Conservation (phyloP, 2,329 filamentous ascomycete species). For the Aspergillus brunneoviolaceus region DNA sequence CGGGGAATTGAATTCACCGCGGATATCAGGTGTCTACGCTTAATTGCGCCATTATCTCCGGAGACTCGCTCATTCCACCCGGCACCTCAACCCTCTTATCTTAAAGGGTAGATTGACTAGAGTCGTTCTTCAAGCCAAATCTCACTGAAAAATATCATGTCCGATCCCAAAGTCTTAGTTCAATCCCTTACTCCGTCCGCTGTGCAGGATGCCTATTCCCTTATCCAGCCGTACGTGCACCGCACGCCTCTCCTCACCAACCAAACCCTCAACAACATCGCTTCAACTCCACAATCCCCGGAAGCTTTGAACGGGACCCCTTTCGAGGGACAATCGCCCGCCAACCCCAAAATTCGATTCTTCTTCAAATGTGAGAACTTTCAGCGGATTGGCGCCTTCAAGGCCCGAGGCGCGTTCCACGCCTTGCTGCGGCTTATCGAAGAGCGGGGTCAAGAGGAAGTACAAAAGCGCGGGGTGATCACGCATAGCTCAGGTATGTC, state of each 20-base stretch:
- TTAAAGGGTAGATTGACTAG: neutral
- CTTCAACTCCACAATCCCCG: conserved; percentile 65
- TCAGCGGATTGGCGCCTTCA: conserved; percentile 89
- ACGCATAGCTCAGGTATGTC: conserved; percentile 81
- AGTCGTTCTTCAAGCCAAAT: neutral
- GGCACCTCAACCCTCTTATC: neutral
- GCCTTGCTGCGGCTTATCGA: conserved; percentile 69
- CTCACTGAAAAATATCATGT: conserved; percentile 37
- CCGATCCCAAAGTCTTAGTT: conserved; percentile 33
- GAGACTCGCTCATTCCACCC: neutral
- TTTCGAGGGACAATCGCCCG: conserved; percentile 58
- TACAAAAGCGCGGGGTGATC: conserved; percentile 69
- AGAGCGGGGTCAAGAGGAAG: conserved; percentile 61
- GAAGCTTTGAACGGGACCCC: conserved; percentile 56
- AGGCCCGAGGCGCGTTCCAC: conserved; percentile 86
- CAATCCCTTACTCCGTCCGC: conserved; percentile 67
- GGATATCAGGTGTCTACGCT: neutral
- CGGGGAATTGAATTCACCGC: neutral
- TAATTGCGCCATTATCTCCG: neutral
- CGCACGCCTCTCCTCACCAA: conserved; percentile 80
- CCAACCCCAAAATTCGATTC: conserved; percentile 66
- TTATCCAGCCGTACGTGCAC: conserved; percentile 76
- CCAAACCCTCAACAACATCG: conserved; percentile 69
- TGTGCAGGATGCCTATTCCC: conserved; percentile 67
- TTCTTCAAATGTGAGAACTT: conserved; percentile 97